These are phyloP conservation scores for Cryptococcus neoformans DNA, from an alignment of 1,284 basidiomycete species.

Conservation along the genomic window DNA sequence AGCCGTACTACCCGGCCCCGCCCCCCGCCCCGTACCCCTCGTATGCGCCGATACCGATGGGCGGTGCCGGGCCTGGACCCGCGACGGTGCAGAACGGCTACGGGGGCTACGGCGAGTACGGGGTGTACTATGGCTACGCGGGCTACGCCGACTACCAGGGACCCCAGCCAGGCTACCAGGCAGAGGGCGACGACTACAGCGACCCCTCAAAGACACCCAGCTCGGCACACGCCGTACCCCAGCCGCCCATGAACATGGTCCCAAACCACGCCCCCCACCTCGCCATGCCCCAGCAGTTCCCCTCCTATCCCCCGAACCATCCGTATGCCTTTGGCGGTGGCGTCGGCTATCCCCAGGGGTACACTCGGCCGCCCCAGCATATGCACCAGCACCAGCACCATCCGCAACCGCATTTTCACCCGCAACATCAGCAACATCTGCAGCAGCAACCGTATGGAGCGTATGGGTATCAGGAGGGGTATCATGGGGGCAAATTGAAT, in stretches of 20 bases:
- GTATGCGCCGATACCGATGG: slow-evolving; percentile 14
- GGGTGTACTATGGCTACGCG: background rate
- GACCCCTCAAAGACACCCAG: slow-evolving; percentile 5
- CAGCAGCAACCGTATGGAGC: slow-evolving; percentile 1
- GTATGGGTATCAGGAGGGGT: slow-evolving; percentile 5
- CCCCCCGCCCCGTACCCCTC: background rate
- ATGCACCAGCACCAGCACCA: slow-evolving; percentile 1
- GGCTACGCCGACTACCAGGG: background rate
- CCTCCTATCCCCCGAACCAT: slow-evolving; percentile 36
- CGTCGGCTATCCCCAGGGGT: slow-evolving; percentile 25
- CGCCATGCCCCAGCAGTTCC: background rate
- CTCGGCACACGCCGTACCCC: background rate
- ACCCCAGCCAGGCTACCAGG: background rate
- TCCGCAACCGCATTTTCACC: slow-evolving; percentile 5
- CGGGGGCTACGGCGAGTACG: slow-evolving; percentile 12
- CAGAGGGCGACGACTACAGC: background rate
- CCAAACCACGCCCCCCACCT: background rate
- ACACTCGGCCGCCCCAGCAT: background rate
- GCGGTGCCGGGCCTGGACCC: slow-evolving; percentile 36
- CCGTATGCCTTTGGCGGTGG: slow-evolving; percentile 44
- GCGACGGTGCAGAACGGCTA: slow-evolving; percentile 45
- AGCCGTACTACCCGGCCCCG: slow-evolving; percentile 4
- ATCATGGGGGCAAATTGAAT: slow-evolving; percentile 27
- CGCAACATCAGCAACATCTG: background rate
- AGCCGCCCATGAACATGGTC: background rate